Evolutionary conservation across 352 stramenopile genomes (phyloP).

Genomic region (Globisporangium camurandrum): DNA sequence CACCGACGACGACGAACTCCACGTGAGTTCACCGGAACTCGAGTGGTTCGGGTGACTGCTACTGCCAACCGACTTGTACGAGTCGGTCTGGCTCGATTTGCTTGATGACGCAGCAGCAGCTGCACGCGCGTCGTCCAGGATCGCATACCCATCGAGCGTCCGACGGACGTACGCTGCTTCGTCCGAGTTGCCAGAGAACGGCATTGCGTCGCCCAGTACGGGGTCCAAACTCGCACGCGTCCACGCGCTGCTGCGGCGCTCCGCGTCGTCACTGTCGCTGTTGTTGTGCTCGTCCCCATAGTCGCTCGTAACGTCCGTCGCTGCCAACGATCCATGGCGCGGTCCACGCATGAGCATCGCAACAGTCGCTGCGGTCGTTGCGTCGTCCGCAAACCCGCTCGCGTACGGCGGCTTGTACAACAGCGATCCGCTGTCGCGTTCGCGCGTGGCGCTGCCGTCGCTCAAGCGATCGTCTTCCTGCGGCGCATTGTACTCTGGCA

Average conservation of each 20-base stretch:
- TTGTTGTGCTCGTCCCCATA: slow-evolving; percentile 15
- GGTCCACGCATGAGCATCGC: slow-evolving; percentile 4
- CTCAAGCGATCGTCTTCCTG: slow-evolving; percentile 13
- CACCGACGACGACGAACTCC: slow-evolving; percentile 7
- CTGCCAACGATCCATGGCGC: slow-evolving; percentile 22
- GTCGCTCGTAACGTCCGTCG: slow-evolving; percentile 26
- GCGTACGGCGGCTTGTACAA: too few species aligned
- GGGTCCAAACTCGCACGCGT: slow-evolving; percentile 10
- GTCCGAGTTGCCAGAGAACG: slow-evolving; percentile 22
- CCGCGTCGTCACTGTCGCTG: slow-evolving; percentile 1
- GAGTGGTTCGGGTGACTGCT: slow-evolving; percentile 7
- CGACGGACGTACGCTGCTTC: slow-evolving; percentile 17
- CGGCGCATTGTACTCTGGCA: slow-evolving; percentile 38
- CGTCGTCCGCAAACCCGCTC: background rate
- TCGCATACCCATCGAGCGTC: slow-evolving; percentile 24
- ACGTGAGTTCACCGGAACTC: slow-evolving; percentile 11
- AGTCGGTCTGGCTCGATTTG: too few species aligned
- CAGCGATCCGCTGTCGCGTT: too few species aligned
- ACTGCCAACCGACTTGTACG: slow-evolving; percentile 7
- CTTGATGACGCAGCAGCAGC: too few species aligned
- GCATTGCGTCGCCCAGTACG: slow-evolving; percentile 16
- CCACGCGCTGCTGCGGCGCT: slow-evolving; percentile 18
- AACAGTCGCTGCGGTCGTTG: background rate
- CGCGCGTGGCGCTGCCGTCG: background rate
- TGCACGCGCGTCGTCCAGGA: slow-evolving; percentile 20